Base-by-base conservation (phyloP, 2,329 filamentous ascomycete species). In the Cercospora zeina region DNA sequence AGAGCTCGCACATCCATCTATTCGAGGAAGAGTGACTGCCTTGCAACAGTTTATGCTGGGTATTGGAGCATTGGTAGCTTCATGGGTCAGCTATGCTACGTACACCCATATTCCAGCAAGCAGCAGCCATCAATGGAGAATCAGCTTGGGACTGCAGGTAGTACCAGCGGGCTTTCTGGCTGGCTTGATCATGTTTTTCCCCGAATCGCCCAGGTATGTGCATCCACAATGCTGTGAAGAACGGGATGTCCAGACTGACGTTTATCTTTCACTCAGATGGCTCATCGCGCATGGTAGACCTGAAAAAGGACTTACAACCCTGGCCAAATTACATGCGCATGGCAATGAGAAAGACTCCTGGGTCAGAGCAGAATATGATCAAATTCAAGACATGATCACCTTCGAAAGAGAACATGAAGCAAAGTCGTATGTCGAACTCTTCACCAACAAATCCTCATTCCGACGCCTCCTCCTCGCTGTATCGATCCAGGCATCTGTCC, bases 11-110 rank as follows among this genome's bases (percentile, higher is more conserved):
- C 90, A 93, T 72, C 90, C 90, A 1, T 83, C 82, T 62, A 93
- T 93, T 70, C 85, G 90, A 73, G 90, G 90, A 11, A 81, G 87
- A 65, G 83, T 95, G 33, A 92, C 89, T 0, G 84, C 86, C 31
- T 79, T 93, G 3, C 90, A 93, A 74, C 90, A 93, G 70, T 92
- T 93, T 72, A 93, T 93, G 89, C 74, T 93, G 56, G 90, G 89
- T 1, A 83, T 93, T 30, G 90, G 90, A 61, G 80, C 89, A 14
- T 82, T 95, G 1, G 77, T 87, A 14, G 90, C 90, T 0, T 82
- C 86, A 0, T 92, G 89, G 89, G 85, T 89, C 53, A 86, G 85
- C 0, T 93, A 87, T 64, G 90, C 76, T 2, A 81, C 80, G 3
- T 84, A 84, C 65, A 77, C 81, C 42, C 79, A 80, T 14, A 83